Conservation (phyloP, 163 green algal genomes). For the Botryococcus braunii region DNA sequence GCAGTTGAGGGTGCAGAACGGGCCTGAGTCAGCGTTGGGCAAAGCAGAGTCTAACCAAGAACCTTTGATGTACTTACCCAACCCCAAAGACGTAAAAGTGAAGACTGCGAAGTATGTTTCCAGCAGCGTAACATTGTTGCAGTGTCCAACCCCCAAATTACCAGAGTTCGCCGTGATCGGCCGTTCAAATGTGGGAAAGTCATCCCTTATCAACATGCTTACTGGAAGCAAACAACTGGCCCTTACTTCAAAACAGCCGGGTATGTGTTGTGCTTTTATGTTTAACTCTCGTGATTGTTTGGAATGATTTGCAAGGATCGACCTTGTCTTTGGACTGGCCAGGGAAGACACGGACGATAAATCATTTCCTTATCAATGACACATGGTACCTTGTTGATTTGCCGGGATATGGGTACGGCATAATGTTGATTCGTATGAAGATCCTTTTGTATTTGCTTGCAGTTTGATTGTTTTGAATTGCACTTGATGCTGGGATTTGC, state of each 20-base stretch:
- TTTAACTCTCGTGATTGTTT: slow-evolving; percentile 3
- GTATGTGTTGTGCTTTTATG: background rate
- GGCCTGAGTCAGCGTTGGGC: too few species aligned
- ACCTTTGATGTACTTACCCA: too few species aligned
- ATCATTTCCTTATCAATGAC: slow-evolving; percentile 95
- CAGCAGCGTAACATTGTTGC: slow-evolving; percentile 53
- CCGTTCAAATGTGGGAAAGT: slow-evolving; percentile 95
- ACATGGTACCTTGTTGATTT: slow-evolving; percentile 94
- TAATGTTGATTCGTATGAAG: background rate
- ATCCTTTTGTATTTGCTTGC: background rate
- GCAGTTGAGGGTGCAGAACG: too few species aligned
- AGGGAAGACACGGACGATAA: slow-evolving; percentile 95
- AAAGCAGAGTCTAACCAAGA: too few species aligned
- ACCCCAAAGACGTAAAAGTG: slow-evolving; percentile 25
- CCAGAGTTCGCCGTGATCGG: slow-evolving; percentile 96
- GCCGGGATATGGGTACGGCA: slow-evolving; percentile 83
- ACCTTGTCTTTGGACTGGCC: slow-evolving; percentile 11
- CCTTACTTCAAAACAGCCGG: slow-evolving; percentile 44
- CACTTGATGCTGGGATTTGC: background rate
- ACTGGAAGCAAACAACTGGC: slow-evolving; percentile 72
- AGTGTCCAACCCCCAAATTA: slow-evolving; percentile 60
- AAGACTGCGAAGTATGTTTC: slow-evolving; percentile 66
- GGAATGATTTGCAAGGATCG: background rate
- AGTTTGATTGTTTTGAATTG: background rate
- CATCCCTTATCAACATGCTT: slow-evolving; percentile 91